Evolutionary conservation across 1,139 yeast species (phyloP).

Genomic region (Yamadazyma buinensis): DNA sequence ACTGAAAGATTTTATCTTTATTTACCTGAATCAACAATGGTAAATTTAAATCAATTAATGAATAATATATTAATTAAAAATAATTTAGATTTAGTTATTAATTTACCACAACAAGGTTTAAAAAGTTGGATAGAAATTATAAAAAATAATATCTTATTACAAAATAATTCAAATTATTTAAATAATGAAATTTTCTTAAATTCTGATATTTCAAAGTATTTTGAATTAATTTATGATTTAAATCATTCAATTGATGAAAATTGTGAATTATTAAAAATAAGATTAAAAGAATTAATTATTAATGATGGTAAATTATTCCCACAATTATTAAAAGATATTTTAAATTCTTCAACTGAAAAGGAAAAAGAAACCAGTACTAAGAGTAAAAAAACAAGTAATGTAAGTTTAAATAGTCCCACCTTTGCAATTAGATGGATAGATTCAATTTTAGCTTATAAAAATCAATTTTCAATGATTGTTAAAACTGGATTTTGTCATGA

Average conservation of each 20-base stretch:
- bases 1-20: conserved; percentile 52
- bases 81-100: conserved; percentile 38
- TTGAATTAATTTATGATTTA: conserved; percentile 48
- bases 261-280: conserved; percentile 45
- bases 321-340: conserved; percentile 21
- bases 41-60: conserved; percentile 53
- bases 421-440: conserved; percentile 74
- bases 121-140: conserved; percentile 10
- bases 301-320: conserved; percentile 34
- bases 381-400: background rate
- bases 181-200: background rate
- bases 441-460: conserved; percentile 50
- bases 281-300: conserved; percentile 47
- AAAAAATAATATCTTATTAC: conserved; percentile 2
- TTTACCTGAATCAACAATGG: conserved; percentile 51
- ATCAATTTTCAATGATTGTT: conserved; percentile 49
- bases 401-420: conserved; percentile 21
- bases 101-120: conserved; percentile 11
- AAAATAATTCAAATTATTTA: conserved; percentile 1
- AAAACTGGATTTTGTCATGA: conserved; percentile 48
- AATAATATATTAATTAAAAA: conserved; percentile 62
- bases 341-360: conserved; percentile 10
- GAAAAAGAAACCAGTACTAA: conserved; percentile 6
- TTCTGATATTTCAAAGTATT: conserved; percentile 16
- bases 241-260: conserved; percentile 53